Base-by-base conservation (phyloP, 2,329 filamentous ascomycete species). In the Alternaria sp. region DNA sequence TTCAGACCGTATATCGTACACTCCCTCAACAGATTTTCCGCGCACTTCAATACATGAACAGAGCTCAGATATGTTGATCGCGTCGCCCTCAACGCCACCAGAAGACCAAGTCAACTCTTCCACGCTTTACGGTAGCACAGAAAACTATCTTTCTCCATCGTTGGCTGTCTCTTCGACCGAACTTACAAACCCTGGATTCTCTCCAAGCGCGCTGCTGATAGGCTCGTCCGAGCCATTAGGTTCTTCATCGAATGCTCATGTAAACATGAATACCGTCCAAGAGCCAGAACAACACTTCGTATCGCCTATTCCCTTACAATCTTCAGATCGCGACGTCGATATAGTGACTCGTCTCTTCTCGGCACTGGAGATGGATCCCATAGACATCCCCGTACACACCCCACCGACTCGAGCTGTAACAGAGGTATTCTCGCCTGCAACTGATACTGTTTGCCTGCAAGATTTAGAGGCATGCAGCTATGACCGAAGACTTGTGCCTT, bases 91-190 rank as follows among this genome's bases (percentile, higher is more conserved):
- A 2, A 40, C 4, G n/a, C 38, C 3, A 20, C 38, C 3, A 4
- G n/a, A 4, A 10, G 38, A 40, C n/a, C 38, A 40, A 40, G 9
- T 4, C 3, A 3, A 40, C 18, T 11, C n/a, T n/a, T 10, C 12
- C 5, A 5, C 38, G 3, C n/a, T 1, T 40, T 4, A 1, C 11
- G 38, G 2, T 40, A 20, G 9, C n/a, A 9, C n/a, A 40, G 38
- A 11, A 10, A 4, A 12, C 10, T 4, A 4, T 4, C 8, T 0
- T 0, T n/a, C 9, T 11, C 2, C 8, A 5, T 20, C 9, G 1
- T 20, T 20, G n/a, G n/a, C n/a, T 3, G n/a, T 11, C 2, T 11
- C n/a, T 20, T 2, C n/a, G 6, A 8, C 1, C n/a, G 11, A 40
- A 40, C 9, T n/a, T 20, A 40, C 38, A 20, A 20, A 3, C 4